phyloP scores from a whole-genome alignment of 306 rosid genomes.

The Fragaria nilgerrensis region DNA sequence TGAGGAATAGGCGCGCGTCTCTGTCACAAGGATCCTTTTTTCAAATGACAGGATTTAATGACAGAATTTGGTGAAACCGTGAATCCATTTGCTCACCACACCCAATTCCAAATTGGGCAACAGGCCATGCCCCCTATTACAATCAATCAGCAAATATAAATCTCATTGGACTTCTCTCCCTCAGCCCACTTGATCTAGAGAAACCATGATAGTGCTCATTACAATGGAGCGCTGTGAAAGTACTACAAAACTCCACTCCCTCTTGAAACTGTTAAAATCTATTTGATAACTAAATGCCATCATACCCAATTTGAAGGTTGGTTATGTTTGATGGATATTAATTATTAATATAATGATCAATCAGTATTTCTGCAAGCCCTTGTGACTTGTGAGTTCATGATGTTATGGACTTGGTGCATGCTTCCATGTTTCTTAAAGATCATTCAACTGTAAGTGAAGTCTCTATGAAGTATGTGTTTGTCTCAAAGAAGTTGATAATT shows the following conservation, averaged over 20 bases:
- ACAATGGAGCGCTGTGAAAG: too few relatives aligned
- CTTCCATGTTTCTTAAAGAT: background rate
- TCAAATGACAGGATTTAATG: constrained; percentile 4
- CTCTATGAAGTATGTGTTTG: background rate
- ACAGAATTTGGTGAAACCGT: background rate
- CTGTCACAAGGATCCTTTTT: background rate
- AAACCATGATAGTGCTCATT: background rate
- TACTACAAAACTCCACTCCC: background rate
- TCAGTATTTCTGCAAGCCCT: background rate
- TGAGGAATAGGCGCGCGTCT: background rate
- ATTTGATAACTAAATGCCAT: background rate
- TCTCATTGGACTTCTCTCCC: background rate
- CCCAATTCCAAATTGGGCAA: background rate
- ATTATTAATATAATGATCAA: background rate
- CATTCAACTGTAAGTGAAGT: too few relatives aligned
- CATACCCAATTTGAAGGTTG: background rate
- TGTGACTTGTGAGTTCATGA: background rate
- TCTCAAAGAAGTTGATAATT: background rate
- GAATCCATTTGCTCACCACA: background rate
- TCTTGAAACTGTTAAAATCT: background rate
- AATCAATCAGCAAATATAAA: background rate
- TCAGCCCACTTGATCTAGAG: background rate
- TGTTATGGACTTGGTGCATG: background rate
- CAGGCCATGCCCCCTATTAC: background rate
- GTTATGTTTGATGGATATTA: background rate